phyloP scores from a whole-genome alignment of 2,329 filamentous ascomycete species.

The Parastagonospora avenae region DNA sequence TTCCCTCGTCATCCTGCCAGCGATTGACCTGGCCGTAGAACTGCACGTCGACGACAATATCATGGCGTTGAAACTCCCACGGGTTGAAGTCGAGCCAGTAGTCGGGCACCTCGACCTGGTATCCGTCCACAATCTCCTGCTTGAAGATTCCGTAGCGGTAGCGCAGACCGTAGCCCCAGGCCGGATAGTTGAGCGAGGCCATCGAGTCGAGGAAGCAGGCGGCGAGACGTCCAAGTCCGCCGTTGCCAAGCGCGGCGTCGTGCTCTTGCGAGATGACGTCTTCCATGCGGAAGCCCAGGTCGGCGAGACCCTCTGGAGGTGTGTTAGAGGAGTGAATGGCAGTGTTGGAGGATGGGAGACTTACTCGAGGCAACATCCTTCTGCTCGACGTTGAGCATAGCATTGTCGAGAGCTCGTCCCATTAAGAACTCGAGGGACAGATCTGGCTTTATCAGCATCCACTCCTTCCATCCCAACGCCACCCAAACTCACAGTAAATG shows the following conservation, averaged over 20 bases:
- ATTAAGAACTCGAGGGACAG: slow-evolving; percentile 97
- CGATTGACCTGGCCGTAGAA: slow-evolving; percentile 90
- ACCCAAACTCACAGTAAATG: slow-evolving; percentile 73
- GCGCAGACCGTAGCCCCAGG: slow-evolving; percentile 95
- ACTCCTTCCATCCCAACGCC: neutral
- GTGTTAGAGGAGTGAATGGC: slow-evolving; percentile 16
- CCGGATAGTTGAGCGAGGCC: slow-evolving; percentile 91
- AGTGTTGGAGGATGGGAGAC: slow-evolving; percentile 25
- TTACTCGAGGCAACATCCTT: slow-evolving; percentile 83
- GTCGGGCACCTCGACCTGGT: slow-evolving; percentile 96
- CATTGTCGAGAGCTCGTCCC: slow-evolving; percentile 95
- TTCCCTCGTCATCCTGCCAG: slow-evolving; percentile 73
- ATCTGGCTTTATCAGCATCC: slow-evolving; percentile 55
- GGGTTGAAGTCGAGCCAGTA: slow-evolving; percentile 99
- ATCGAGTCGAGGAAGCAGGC: slow-evolving; percentile 97
- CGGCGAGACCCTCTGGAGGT: slow-evolving; percentile 73
- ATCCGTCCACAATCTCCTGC: slow-evolving; percentile 97
- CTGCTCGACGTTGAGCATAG: slow-evolving; percentile 92
- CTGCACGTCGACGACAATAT: slow-evolving; percentile 95
- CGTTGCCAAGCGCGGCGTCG: slow-evolving; percentile 94
- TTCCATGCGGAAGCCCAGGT: slow-evolving; percentile 96
- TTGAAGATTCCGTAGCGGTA: slow-evolving; percentile 98
- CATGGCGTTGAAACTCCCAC: slow-evolving; percentile 96
- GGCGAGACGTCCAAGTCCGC: slow-evolving; percentile 89
- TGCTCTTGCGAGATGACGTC: slow-evolving; percentile 95